Percentiles rank a stretch among this genome's conserved stretches.
Evolutionary conservation across 495 filamentous ascomycete genomes (phyloP).

Genomic region (Hypoxylon subgilvum): DNA sequence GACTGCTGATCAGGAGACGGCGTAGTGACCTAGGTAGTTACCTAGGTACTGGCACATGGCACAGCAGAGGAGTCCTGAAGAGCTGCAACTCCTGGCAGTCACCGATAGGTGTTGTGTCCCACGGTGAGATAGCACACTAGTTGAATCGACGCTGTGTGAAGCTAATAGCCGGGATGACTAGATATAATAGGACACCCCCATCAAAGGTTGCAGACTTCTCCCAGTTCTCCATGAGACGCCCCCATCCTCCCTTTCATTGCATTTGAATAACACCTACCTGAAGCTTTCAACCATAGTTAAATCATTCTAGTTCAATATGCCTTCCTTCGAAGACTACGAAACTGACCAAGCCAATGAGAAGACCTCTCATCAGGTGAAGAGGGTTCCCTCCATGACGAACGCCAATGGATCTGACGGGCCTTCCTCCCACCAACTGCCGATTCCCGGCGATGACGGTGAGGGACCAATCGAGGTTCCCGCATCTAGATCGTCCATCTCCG

Average conservation of each 20-base stretch:
- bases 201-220: constrained; percentile 16
- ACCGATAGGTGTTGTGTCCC: constrained; percentile 12
- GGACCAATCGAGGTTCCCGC: constrained; percentile 75
- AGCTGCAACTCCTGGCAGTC: constrained; percentile 17
- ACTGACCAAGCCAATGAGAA: constrained; percentile 50
- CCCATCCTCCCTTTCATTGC: background rate
- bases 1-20: too few relatives aligned
- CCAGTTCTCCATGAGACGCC: constrained; percentile 18
- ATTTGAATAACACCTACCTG: constrained; percentile 8
- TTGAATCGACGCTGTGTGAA: background rate
- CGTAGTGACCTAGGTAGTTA: too few relatives aligned
- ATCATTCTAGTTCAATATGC: constrained; percentile 60
- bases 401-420: constrained; percentile 25
- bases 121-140: constrained; percentile 17
- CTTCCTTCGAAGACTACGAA: constrained; percentile 66
- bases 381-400: constrained; percentile 30
- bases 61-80: too few relatives aligned
- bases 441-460: constrained; percentile 55
- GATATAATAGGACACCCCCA: constrained; percentile 32
- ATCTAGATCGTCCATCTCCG: constrained; percentile 69
- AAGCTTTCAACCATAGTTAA: background rate
- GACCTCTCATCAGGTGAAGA: constrained; percentile 33
- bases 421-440: constrained; percentile 45
- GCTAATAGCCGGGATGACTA: constrained; percentile 9
- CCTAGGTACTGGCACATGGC: too few relatives aligned